phyloP scores from a whole-genome alignment of 176 grass and related monocot species.

The Dactylis glomerata region DNA sequence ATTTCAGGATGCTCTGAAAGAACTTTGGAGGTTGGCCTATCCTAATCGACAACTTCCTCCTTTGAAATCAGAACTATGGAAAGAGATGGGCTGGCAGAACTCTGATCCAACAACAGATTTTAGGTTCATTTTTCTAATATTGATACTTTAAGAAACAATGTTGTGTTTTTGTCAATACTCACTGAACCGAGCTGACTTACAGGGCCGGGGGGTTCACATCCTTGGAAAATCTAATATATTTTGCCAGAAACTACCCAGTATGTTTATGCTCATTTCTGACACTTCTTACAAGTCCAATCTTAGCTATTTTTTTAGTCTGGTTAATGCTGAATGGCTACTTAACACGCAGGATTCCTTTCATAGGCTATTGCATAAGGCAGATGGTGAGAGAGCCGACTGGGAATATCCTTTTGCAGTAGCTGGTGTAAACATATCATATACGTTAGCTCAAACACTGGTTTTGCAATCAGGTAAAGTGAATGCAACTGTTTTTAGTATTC shows the following conservation, averaged over 20 bases:
- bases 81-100: slow-evolving; percentile 95
- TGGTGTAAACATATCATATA: slow-evolving; percentile 75
- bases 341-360: slow-evolving; percentile 67
- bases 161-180: slow-evolving; percentile 5
- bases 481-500: neutral
- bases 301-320: slow-evolving; percentile 5
- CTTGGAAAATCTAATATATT: slow-evolving; percentile 75
- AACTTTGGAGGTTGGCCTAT: slow-evolving; percentile 84
- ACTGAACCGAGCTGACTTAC: slow-evolving; percentile 14
- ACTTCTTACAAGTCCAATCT: neutral
- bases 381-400: slow-evolving; percentile 65
- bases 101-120: slow-evolving; percentile 82
- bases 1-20: slow-evolving; percentile 78
- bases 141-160: slow-evolving; percentile 24
- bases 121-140: slow-evolving; percentile 48
- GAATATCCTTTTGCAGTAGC: slow-evolving; percentile 77
- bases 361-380: slow-evolving; percentile 55
- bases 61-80: slow-evolving; percentile 88
- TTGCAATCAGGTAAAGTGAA: slow-evolving; percentile 55
- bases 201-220: slow-evolving; percentile 70
- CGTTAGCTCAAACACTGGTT: slow-evolving; percentile 63
- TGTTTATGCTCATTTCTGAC: slow-evolving; percentile 17
- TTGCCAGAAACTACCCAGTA: slow-evolving; percentile 70
- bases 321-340: slow-evolving; percentile 27
- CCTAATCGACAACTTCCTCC: slow-evolving; percentile 64